Percentiles rank a stretch among this genome's conserved stretches.
These are phyloP conservation scores for Stereum hirsutum DNA, from an alignment of 1,284 basidiomycete species.

Conservation along the genomic window DNA sequence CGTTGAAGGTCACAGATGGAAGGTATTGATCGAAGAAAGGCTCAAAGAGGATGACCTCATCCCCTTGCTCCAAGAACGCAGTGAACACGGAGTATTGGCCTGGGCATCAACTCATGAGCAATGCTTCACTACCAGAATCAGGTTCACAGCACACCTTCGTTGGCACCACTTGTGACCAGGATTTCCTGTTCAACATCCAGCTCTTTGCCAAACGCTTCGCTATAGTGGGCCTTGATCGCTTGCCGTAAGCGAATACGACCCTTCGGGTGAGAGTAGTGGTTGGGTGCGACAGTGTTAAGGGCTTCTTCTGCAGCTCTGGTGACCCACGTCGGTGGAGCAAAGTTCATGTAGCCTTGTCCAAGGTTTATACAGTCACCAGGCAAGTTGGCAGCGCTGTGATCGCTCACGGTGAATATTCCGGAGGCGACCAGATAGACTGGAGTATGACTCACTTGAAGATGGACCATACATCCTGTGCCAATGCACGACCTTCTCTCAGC, in stretches of 20 bases:
- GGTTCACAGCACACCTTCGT: slow-evolving; percentile 58
- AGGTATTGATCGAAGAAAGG: slow-evolving; percentile 98
- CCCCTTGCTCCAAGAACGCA: slow-evolving; percentile 83
- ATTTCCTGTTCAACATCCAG: slow-evolving; percentile 87
- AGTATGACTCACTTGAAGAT: slow-evolving; percentile 76
- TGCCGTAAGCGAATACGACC: slow-evolving; percentile 80
- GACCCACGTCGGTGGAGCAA: slow-evolving; percentile 79
- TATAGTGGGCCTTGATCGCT: slow-evolving; percentile 77
- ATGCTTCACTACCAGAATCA: background rate
- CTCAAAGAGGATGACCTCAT: slow-evolving; percentile 98
- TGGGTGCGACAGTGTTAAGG: slow-evolving; percentile 56
- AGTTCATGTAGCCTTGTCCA: slow-evolving; percentile 94
- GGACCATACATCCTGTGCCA: slow-evolving; percentile 85
- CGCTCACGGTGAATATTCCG: slow-evolving; percentile 9
- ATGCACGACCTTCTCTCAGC: slow-evolving; percentile 61
- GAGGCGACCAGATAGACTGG: slow-evolving; percentile 6
- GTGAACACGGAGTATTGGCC: slow-evolving; percentile 88
- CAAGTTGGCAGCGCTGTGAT: slow-evolving; percentile 73
- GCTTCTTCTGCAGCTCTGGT: slow-evolving; percentile 69
- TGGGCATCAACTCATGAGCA: slow-evolving; percentile 19
- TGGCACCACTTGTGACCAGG: slow-evolving; percentile 91
- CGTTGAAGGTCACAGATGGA: slow-evolving; percentile 88
- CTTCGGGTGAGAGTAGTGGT: slow-evolving; percentile 90
- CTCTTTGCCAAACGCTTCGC: slow-evolving; percentile 59
- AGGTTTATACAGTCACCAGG: slow-evolving; percentile 86